Evolutionary conservation across 2,329 filamentous ascomycete species (phyloP).

Genomic region (Epichloe baconii): DNA sequence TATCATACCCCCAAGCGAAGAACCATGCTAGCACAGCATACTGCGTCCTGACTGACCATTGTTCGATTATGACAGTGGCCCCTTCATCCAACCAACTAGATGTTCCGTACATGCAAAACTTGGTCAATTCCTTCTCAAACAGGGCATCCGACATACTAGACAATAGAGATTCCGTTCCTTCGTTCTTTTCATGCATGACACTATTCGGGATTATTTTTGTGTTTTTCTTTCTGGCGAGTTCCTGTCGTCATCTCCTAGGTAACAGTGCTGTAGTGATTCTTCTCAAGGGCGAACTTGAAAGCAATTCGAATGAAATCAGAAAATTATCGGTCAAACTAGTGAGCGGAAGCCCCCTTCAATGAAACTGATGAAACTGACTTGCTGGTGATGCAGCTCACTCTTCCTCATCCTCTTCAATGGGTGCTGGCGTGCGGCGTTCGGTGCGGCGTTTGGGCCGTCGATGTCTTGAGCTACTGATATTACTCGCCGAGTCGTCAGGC

Average conservation of each 20-base stretch:
- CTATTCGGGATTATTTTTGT: too few species aligned
- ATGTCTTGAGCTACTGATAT: constrained; percentile 59
- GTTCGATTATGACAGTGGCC: too few species aligned
- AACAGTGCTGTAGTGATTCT: neutral
- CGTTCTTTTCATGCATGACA: neutral
- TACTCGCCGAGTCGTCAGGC: constrained; percentile 70
- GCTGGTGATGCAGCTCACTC: constrained; percentile 28
- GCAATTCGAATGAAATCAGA: neutral
- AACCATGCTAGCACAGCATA: neutral
- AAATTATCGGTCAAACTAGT: neutral
- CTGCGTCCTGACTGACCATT: neutral
- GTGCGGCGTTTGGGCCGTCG: constrained; percentile 53
- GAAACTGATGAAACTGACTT: neutral
- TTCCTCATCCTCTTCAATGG: constrained; percentile 59
- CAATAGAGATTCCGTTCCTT: neutral
- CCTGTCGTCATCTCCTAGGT: neutral
- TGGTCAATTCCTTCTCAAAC: neutral
- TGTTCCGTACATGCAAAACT: neutral
- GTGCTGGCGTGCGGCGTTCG: constrained; percentile 58
- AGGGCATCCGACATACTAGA: neutral
- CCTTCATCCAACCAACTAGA: neutral
- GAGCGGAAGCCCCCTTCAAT: too few species aligned
- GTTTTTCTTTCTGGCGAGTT: neutral
- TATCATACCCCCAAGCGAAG: neutral
- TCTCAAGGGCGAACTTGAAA: neutral